A percentile compares a stretch with the other conserved stretches of the same genome.
These are phyloP conservation scores for Diplodia seriata DNA, from an alignment of 2,329 filamentous ascomycete species.

Conservation along the genomic window DNA sequence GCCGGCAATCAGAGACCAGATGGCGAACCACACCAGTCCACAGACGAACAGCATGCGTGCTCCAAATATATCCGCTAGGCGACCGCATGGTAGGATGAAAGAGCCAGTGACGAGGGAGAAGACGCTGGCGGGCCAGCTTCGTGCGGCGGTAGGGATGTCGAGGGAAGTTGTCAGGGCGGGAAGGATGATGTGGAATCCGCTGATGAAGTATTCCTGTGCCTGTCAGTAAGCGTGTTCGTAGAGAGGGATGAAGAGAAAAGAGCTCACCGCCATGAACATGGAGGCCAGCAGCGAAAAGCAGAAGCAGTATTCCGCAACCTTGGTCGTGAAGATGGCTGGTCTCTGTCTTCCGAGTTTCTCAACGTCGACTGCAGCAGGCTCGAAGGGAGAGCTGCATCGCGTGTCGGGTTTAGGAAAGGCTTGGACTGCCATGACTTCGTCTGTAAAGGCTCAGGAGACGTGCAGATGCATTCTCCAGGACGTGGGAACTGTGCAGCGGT, in stretches of 20 bases:
- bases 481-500: no score
- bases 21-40: conserved; percentile 67
- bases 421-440: background rate
- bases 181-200: conserved; percentile 74
- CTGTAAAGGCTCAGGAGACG: background rate
- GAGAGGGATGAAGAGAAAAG: background rate
- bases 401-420: background rate
- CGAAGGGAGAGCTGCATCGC: background rate
- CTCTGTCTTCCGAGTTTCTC: conserved; percentile 69
- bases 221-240: background rate
- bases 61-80: conserved; percentile 67
- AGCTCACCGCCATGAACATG: conserved; percentile 62
- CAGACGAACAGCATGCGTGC: conserved; percentile 68
- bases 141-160: conserved; percentile 68
- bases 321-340: conserved; percentile 61
- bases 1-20: conserved; percentile 74
- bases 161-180: conserved; percentile 69
- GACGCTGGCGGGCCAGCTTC: conserved; percentile 52
- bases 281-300: conserved; percentile 67
- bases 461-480: background rate
- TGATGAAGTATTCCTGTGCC: conserved; percentile 72
- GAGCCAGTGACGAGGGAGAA: conserved; percentile 48
- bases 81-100: conserved; percentile 57
- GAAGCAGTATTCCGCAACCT: conserved; percentile 66
- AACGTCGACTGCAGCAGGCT: conserved; percentile 48